Conservation (phyloP, 257 asterid genomes). For the Prunella vulgaris region DNA sequence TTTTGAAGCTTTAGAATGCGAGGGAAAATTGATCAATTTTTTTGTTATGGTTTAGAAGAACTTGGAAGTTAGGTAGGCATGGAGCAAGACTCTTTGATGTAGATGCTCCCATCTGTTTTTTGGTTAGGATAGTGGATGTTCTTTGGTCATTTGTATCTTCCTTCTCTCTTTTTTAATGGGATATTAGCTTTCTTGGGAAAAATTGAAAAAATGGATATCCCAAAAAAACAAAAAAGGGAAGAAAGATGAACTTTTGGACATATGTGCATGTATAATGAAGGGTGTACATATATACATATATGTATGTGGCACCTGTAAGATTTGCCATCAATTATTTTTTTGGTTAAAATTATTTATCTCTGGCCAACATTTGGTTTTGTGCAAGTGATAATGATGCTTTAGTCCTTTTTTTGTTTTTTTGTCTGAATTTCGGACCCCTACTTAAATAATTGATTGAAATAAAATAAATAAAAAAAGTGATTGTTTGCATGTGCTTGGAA, state of each 20-base stretch:
- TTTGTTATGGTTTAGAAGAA: constrained; percentile 26
- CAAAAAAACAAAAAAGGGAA: background rate
- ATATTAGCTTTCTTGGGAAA: constrained; percentile 26
- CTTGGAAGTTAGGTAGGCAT: constrained; percentile 22
- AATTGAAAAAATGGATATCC: background rate
- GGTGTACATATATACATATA: constrained; percentile 40
- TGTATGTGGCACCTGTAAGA: constrained; percentile 34
- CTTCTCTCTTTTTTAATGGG: constrained; percentile 28
- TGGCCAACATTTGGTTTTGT: constrained; percentile 19
- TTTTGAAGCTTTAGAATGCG: constrained; percentile 12
- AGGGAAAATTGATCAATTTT: constrained; percentile 20
- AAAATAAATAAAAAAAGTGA: background rate
- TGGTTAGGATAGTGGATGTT: constrained; percentile 45
- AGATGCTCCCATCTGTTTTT: constrained; percentile 32
- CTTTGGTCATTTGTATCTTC: constrained; percentile 30
- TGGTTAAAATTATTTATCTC: background rate
- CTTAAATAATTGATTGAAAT: constrained; percentile 11
- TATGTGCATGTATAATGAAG: constrained; percentile 40
- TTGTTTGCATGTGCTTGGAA: constrained; percentile 22
- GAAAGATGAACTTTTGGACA: constrained; percentile 39
- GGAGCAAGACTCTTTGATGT: constrained; percentile 23
- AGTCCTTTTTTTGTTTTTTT: constrained; percentile 9
- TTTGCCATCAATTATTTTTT: constrained; percentile 30
- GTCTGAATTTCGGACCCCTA: constrained; percentile 16
- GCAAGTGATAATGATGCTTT: constrained; percentile 24